A percentile compares a stretch with the other conserved stretches of the same genome.
phyloP scores from a whole-genome alignment of 177 flowering plant genomes.

The Vitis hybrid region DNA sequence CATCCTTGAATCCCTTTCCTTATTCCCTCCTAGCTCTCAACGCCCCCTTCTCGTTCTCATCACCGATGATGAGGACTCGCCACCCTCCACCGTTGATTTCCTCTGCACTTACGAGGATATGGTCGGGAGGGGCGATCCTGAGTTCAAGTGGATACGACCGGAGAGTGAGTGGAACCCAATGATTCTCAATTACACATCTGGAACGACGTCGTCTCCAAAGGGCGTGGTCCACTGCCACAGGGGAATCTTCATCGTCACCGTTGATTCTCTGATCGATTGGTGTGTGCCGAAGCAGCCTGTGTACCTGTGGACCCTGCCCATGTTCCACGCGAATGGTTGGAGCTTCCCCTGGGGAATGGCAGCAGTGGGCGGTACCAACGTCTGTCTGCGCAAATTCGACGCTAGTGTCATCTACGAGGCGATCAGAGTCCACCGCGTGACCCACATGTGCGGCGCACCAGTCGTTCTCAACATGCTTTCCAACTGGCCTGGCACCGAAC shows the following conservation, averaged over 20 bases:
- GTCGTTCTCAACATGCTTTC: conserved; percentile 31
- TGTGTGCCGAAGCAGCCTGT: conserved; percentile 10
- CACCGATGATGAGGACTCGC: conserved; percentile 6
- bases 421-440: conserved; percentile 22
- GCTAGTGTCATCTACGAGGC: conserved; percentile 9
- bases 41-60: conserved; percentile 21
- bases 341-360: conserved; percentile 11
- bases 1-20: conserved; percentile 17
- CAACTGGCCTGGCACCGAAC: conserved; percentile 7
- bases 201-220: not conserved
- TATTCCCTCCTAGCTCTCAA: conserved; percentile 8
- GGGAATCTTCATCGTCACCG: not conserved
- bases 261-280: conserved; percentile 10
- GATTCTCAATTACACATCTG: conserved; percentile 10
- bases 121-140: conserved; percentile 19
- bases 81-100: not conserved
- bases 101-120: conserved; percentile 8
- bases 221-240: conserved; percentile 7
- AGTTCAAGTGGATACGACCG: conserved; percentile 20
- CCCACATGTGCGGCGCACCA: conserved; percentile 35
- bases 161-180: conserved; percentile 7
- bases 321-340: conserved; percentile 15
- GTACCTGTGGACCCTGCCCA: conserved; percentile 8
- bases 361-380: conserved; percentile 10
- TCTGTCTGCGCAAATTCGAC: conserved; percentile 26